Evolutionary conservation across 306 rosid genomes (phyloP).

Genomic region (Betula pendula): DNA sequence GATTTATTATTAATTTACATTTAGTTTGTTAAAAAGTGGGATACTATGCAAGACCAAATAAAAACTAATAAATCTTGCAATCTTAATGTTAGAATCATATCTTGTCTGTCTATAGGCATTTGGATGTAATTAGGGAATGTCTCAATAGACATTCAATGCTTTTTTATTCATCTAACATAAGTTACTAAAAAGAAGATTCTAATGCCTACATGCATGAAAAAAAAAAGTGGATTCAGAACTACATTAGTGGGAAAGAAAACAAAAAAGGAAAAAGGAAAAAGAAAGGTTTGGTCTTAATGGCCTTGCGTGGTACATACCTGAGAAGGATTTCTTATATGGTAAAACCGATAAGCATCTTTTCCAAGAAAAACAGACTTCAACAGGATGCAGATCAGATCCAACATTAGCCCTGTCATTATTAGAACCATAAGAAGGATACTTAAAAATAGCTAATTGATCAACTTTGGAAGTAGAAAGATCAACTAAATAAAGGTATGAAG

Average conservation of each 20-base stretch:
- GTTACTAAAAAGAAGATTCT: neutral
- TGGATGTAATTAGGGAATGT: neutral
- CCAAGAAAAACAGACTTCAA: slow-evolving; percentile 38
- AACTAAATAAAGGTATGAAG: neutral
- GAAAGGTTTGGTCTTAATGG: slow-evolving; percentile 7
- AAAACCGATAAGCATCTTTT: slow-evolving; percentile 50
- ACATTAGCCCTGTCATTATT: slow-evolving; percentile 47
- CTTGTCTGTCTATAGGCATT: neutral
- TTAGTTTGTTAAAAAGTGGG: neutral
- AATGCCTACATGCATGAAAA: neutral
- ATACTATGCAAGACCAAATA: neutral
- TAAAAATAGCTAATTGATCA: neutral
- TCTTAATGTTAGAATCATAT: neutral
- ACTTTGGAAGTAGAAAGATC: neutral
- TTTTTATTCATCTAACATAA: neutral
- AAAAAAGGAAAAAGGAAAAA: neutral
- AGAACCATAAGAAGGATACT: neutral
- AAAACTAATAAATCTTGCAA: neutral
- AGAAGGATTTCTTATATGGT: slow-evolving; percentile 63
- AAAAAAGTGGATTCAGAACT: neutral
- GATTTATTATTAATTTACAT: neutral
- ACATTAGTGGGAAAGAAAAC: neutral
- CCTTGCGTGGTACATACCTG: slow-evolving; percentile 57
- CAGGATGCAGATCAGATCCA: slow-evolving; percentile 40
- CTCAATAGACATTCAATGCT: neutral